A percentile compares a stretch with the other conserved stretches of the same genome.
phyloP scores from a whole-genome alignment of 441 rosid species.

The Manihot esculenta region DNA sequence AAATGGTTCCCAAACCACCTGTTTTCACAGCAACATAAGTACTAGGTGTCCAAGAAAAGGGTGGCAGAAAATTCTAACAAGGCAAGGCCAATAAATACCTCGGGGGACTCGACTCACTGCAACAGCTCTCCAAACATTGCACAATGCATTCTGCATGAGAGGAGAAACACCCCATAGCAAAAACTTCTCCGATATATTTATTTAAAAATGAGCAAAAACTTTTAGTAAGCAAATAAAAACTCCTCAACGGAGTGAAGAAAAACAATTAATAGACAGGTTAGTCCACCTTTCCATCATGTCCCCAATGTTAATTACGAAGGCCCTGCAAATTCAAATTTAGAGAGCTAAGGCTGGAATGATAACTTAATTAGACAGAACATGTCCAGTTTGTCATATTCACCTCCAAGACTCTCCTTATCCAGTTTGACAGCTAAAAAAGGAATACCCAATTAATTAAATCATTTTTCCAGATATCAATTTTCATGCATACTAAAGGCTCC shows the following conservation, averaged over 20 bases:
- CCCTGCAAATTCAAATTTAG: slow-evolving; percentile 44
- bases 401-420: background rate
- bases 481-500: no score
- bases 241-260: background rate
- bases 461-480: no score
- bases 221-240: background rate
- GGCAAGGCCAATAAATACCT: slow-evolving; percentile 38
- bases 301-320: slow-evolving; percentile 76
- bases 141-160: slow-evolving; percentile 52
- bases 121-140: slow-evolving; percentile 72
- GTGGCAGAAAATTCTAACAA: background rate
- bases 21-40: no score
- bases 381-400: background rate
- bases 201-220: background rate
- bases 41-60: no score
- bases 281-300: slow-evolving; percentile 98
- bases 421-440: no score
- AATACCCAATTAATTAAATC: no score
- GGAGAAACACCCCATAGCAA: background rate
- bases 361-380: background rate
- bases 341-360: background rate
- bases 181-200: background rate
- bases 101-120: slow-evolving; percentile 59
- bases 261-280: slow-evolving; percentile 13
- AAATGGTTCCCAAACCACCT: background rate